Base-by-base conservation (phyloP, 768 basidiomycete genomes). In the Pisolithus albus region DNA sequence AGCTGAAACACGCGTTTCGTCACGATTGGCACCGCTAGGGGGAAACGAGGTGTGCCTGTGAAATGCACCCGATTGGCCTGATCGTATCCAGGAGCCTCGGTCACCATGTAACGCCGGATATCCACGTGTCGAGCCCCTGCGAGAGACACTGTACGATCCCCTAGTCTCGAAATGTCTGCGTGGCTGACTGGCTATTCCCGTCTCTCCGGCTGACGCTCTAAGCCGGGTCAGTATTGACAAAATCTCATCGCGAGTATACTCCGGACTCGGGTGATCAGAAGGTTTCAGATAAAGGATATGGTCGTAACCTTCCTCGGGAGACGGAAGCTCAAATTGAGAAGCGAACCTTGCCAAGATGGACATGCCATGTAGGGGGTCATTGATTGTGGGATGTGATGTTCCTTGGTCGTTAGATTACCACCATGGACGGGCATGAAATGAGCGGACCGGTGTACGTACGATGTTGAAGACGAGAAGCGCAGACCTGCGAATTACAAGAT, bases 351-450 rank as follows among this genome's bases (percentile, higher is more conserved):
- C 72, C 50, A 91, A 72, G n/a, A 89, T 70, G 34, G 71, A 67
- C 59, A 84, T 60, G 18, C 80, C 86, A 41, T 79, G 73, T 61
- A 78, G 76, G 48, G 76, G 72, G 56, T 66, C 74, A 56, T 71
- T 81, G 66, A 92, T 90, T 49, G 89, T 92, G 47, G 88, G 90
- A 69, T 89, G 88, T 46, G 69, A 73, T 34, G 74, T 75, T 59
- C 88, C 88, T 90, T 62, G 61, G 42, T 56, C 38, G 50, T 52
- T 50, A 48, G 50, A 57, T 43, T 48, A 42, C 50, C 51, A 32
- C 16, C 60, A 26, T 60, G 46, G 34, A 28, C 38, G 50, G 50
- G 36, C 52, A 45, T 24, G 37, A 36, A 44, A 36, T 36, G 47
- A 45, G 24, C 40, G 15, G 47, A n/a, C 18, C 2, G 13, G 32